These are phyloP conservation scores for Fusarium longipes DNA, from an alignment of 2,329 filamentous ascomycete genomes.

Conservation along the genomic window DNA sequence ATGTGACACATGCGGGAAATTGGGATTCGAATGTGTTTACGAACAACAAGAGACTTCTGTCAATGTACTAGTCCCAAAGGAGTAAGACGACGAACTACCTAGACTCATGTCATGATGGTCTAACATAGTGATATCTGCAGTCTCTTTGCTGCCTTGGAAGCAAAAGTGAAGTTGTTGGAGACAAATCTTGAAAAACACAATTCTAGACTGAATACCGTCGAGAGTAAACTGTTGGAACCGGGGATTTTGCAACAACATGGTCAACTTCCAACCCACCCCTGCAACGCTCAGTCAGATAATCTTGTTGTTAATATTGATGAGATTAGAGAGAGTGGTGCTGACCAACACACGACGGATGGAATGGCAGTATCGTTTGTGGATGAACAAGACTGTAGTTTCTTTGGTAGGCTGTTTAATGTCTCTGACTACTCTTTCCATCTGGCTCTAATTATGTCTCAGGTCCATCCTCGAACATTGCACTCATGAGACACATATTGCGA, in stretches of 20 bases:
- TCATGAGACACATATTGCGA: constrained; percentile 1
- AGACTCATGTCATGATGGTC: background rate
- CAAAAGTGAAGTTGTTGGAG: constrained; percentile 3
- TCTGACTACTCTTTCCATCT: no score
- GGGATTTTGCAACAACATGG: background rate
- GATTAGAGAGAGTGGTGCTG: accelerated
- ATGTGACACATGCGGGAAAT: constrained; percentile 16
- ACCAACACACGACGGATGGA: background rate
- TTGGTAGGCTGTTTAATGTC: background rate
- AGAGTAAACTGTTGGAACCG: background rate
- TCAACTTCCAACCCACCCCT: background rate
- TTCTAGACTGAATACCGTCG: background rate
- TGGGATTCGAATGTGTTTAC: constrained; percentile 7
- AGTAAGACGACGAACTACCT: constrained; percentile 5
- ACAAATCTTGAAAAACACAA: background rate
- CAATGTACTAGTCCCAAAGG: constrained; percentile 12
- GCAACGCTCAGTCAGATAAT: background rate
- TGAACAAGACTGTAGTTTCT: constrained; percentile 14
- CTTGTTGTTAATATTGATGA: background rate
- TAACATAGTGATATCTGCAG: background rate
- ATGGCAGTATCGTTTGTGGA: constrained; percentile 13
- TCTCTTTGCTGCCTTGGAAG: constrained; percentile 2
- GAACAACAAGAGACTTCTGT: constrained; percentile 9
- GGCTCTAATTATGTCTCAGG: background rate
- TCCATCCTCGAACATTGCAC: constrained; percentile 2